Evolutionary conservation across 805 yeast species (phyloP), one percentile per base, ranked within the genome.

Genomic region (Candida succiphila): DNA sequence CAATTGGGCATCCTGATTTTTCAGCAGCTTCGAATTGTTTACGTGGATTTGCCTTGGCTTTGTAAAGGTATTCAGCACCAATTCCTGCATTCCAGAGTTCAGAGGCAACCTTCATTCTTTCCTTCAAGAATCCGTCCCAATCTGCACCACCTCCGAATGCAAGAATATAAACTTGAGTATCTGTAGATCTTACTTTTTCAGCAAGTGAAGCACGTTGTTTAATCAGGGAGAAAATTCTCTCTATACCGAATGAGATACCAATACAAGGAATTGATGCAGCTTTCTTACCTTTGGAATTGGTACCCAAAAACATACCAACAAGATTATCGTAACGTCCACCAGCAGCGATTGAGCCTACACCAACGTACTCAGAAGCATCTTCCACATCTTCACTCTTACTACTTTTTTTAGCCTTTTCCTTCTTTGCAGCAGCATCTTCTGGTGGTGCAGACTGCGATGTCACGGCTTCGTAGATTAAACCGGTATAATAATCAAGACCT

Each of bases 1-100:
- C 95, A 29, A 87, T 48, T 38, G 87, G 79, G 48, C 94, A 85
- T 17, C 96, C 97, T 2, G 86, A 65, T 60, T 85, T 88, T 49
- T 92, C 98, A 28, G 98, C 97, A 32, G 96, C 94, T 48, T 89
- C 97, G 43, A 92, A 92, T 63, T 92, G 98, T 59, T 89, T 92
- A 57, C 95, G 80, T 37, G 87, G 82, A 58, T 92, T 92, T 36
- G 94, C 94, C 65, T 92, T 92, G 36, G 85, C 72, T 61, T 92
- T 92, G 67, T 85, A 92, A 40, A 89, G 68, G 57, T 78, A 94
- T 63, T 92, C 98, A 30, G 94, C 68, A 54, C 85, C 94, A 43
- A 92, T 78, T 24, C 92, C 96, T 7, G 80, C 81, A 27, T 66
- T 67, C 98, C 98, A 92, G 46, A 92, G 69, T 47, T 66, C 57